Percentiles rank a stretch among this genome's conserved stretches.
Evolutionary conservation across 352 stramenopile species (phyloP).

Genomic region (Globisporangium spiculum): DNA sequence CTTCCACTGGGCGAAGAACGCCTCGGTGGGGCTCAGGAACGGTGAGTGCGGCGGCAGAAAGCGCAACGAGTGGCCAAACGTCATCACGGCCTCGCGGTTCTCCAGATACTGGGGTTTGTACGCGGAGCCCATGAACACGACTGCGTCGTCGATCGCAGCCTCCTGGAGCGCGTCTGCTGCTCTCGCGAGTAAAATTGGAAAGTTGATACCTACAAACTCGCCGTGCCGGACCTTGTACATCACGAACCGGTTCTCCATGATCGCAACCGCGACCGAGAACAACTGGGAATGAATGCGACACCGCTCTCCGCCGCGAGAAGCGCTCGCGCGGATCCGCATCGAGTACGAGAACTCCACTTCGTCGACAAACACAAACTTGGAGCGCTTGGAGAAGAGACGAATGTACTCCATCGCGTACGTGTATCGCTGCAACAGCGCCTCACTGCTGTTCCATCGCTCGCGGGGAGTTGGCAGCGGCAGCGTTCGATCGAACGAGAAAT

Average conservation of each 20-base stretch:
- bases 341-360: not conserved
- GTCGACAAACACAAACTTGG: not conserved
- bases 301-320: too few relatives aligned
- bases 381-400: not conserved
- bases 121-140: not conserved
- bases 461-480: not conserved
- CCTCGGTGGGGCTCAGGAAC: not conserved
- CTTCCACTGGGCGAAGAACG: not conserved
- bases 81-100: too few relatives aligned
- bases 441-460: not conserved
- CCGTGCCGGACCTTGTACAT: not conserved
- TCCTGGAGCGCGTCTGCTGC: not conserved
- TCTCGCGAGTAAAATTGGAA: not conserved
- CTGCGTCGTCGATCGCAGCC: not conserved
- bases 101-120: not conserved
- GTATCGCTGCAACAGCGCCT: not conserved
- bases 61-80: too few relatives aligned
- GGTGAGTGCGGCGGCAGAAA: too few relatives aligned
- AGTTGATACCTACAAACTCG: not conserved
- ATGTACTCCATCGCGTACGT: not conserved
- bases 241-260: not conserved
- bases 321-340: not conserved
- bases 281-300: not conserved
- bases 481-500: not conserved
- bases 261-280: not conserved